These are phyloP conservation scores for Komagataella pseudopastoris DNA, from an alignment of 805 yeast species.

Conservation along the genomic window DNA sequence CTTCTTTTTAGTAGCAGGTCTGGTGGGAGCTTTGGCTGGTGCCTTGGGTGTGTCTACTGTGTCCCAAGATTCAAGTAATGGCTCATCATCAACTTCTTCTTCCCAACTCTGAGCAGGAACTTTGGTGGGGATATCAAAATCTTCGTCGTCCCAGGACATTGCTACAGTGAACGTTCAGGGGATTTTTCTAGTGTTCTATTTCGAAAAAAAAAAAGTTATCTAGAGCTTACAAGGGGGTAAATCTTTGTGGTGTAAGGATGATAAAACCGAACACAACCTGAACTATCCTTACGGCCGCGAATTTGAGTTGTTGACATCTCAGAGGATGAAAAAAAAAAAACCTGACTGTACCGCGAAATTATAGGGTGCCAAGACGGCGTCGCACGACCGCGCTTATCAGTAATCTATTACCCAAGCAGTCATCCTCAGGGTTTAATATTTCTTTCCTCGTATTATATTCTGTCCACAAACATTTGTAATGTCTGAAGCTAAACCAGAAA, in stretches of 20 bases:
- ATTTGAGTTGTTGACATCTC: neutral
- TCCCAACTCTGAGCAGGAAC: conserved; percentile 64
- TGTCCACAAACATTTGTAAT: neutral
- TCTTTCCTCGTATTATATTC: neutral
- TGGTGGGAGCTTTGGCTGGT: conserved; percentile 20
- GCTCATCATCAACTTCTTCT: conserved; percentile 65
- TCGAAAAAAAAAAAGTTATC: neutral
- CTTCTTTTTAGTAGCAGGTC: conserved; percentile 17
- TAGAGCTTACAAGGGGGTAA: neutral
- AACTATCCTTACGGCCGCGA: neutral
- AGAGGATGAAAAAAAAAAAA: neutral
- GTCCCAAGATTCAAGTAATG: conserved; percentile 86
- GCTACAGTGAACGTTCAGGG: neutral
- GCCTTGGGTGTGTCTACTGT: conserved; percentile 55
- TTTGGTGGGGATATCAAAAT: conserved; percentile 53
- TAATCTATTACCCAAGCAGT: neutral
- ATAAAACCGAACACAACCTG: no score
- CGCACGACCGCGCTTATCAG: neutral
- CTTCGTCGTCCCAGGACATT: conserved; percentile 60
- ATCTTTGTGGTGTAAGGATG: neutral
- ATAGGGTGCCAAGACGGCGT: neutral
- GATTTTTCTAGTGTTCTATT: no score
- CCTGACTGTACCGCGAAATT: neutral
- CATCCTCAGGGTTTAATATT: neutral
- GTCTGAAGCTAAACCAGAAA: neutral